Evolutionary conservation across 768 basidiomycete species (phyloP), one percentile per base, ranked within the genome.

Genomic region (Pisolithus marmoratus): DNA sequence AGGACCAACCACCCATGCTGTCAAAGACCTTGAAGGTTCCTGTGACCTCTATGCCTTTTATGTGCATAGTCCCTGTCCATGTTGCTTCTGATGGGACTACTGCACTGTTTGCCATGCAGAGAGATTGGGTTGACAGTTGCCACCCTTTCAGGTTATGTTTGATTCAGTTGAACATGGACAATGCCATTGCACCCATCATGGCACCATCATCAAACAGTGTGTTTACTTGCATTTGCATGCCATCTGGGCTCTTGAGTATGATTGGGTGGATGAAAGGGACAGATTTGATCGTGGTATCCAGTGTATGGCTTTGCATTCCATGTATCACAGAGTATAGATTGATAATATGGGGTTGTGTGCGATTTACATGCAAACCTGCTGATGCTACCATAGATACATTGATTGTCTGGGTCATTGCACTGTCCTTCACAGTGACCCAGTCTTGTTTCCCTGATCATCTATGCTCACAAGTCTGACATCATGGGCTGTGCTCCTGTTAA

Each of bases 101-200:
- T 0, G 34, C 8, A 0, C 70, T 65, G 51, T 68, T 62, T 11
- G 70, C 72, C 71, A 74, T 70, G 3, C 61, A 40, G 5, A 73
- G 54, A 3, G 38, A 8, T n/a, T 40, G 38, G 17, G 7, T 40
- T 14, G 38, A 40, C 20, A 20, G 38, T 40, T n/a, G 38, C 38
- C 38, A 40, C 7, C 38, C 38, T 8, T 40, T 17, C 17, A 40
- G 38, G 17, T n/a, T 40, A 17, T 15, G 38, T 20, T 40, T 40
- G 12, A 40, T 40, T 20, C 7, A 6, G 17, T 40, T 40, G 38
- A 40, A 40, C 17, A n/a, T 20, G 7, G 38, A 17, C 3, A 17
- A 17, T 7, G 7, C 17, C 38, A 40, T 40, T 17, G 17, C 38
- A n/a, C 38, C 38, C n/a, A 17, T 20, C 38, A 40, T 40, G 7